Conservation (phyloP, 306 rosid genomes). For the Prinsepia uniflora region DNA sequence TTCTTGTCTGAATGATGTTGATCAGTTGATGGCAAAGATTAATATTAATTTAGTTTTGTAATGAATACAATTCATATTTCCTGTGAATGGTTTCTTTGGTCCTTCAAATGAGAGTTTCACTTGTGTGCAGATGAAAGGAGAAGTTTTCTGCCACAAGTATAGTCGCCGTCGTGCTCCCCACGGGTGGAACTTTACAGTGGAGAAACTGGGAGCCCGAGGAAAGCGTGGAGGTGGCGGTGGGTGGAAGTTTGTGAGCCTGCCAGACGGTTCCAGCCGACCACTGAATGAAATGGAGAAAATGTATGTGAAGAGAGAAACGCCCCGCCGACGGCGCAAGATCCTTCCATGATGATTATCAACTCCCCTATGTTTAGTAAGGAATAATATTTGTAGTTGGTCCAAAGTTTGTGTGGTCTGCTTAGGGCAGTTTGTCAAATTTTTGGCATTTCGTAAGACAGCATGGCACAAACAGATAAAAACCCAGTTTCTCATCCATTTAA, state of each 20-base stretch:
- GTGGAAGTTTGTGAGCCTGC: conserved; percentile 82
- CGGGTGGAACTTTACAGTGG: conserved; percentile 80
- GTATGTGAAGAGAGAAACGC: conserved; percentile 84
- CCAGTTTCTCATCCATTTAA: too few relatives aligned
- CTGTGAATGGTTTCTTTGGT: neutral
- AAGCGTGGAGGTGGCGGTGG: conserved; percentile 84
- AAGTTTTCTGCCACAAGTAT: conserved; percentile 73
- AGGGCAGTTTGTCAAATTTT: too few relatives aligned
- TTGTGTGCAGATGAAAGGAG: conserved; percentile 65
- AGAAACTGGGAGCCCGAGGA: conserved; percentile 76
- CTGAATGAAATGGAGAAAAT: conserved; percentile 80
- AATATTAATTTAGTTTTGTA: neutral
- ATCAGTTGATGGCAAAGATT: too few relatives aligned
- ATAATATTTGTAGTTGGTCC: too few relatives aligned
- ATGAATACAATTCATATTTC: neutral
- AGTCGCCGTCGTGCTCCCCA: conserved; percentile 67
- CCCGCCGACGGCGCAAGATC: conserved; percentile 71
- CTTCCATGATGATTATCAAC: conserved; percentile 46
- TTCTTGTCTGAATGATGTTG: neutral
- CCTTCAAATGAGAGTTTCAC: conserved; percentile 17
- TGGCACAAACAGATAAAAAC: too few relatives aligned
- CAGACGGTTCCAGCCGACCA: conserved; percentile 86
- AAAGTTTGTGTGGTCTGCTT: too few relatives aligned
- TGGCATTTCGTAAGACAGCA: too few relatives aligned
- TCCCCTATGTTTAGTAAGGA: too few relatives aligned